phyloP scores from a whole-genome alignment of 208 protist species.

The Trypanosoma cruzi region DNA sequence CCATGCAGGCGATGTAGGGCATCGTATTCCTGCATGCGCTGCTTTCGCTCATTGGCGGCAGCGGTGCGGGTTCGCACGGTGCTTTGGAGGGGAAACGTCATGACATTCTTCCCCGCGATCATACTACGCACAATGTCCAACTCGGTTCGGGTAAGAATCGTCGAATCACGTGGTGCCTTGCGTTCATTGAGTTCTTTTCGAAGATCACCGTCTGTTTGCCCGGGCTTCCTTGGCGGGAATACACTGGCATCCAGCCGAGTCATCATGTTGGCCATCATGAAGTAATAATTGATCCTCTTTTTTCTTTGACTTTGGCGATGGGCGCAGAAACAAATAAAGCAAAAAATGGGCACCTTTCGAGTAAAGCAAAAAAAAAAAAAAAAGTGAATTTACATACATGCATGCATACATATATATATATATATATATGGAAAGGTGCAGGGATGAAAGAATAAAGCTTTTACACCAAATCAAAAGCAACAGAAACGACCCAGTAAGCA shows the following conservation, averaged over 20 bases:
- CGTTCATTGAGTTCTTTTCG: constrained; percentile 78
- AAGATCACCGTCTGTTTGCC: constrained; percentile 75
- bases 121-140: constrained; percentile 78
- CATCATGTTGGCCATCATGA: constrained; percentile 25
- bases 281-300: no score
- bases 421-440: background rate
- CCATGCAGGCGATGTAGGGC: constrained; percentile 52
- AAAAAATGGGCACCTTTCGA: no score
- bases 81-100: constrained; percentile 21
- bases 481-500: background rate
- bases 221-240: constrained; percentile 71
- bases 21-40: constrained; percentile 81
- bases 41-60: constrained; percentile 68
- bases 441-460: no score
- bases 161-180: constrained; percentile 67
- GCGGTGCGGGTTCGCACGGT: constrained; percentile 25
- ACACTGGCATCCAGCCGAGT: constrained; percentile 34
- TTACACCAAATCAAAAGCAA: no score
- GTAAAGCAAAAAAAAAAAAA: no score
- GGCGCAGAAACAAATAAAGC: background rate
- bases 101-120: constrained; percentile 46
- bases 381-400: no score
- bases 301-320: background rate
- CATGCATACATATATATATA: no score
- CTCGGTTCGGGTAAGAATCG: constrained; percentile 84